Percentiles rank a stretch among this genome's conserved stretches.
Evolutionary conservation across 805 yeast species (phyloP).

Genomic region (Ogataea neopini): DNA sequence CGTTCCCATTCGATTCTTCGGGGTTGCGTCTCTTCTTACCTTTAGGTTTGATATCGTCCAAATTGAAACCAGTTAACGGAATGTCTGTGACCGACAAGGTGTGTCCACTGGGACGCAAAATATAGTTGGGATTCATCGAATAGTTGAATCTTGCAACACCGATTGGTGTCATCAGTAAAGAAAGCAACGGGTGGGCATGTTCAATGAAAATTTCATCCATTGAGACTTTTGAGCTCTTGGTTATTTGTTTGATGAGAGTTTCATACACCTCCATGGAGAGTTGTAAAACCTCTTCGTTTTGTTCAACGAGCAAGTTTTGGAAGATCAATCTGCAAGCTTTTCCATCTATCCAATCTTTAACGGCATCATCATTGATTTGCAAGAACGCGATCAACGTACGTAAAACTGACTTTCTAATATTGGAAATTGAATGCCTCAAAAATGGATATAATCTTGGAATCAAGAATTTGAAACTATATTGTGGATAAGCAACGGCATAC

Average conservation of each 20-base stretch:
- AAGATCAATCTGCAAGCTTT: conserved; percentile 71
- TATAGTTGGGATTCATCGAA: conserved; percentile 72
- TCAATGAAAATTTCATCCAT: conserved; percentile 54
- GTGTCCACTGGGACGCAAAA: conserved; percentile 79
- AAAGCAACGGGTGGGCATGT: conserved; percentile 61
- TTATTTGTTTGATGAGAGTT: conserved; percentile 50
- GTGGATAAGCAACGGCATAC: conserved; percentile 51
- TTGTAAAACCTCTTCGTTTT: conserved; percentile 68
- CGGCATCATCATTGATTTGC: conserved; percentile 45
- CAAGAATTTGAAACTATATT: conserved; percentile 64
- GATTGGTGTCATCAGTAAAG: conserved; percentile 85
- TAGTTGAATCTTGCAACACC: conserved; percentile 90
- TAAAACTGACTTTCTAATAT: conserved; percentile 86
- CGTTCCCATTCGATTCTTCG: conserved; percentile 10
- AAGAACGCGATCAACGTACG: conserved; percentile 79
- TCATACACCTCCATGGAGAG: conserved; percentile 65
- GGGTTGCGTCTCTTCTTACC: conserved; percentile 50
- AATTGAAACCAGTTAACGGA: conserved; percentile 29
- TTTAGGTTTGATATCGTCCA: conserved; percentile 36
- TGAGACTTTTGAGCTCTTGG: conserved; percentile 34
- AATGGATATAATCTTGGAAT: conserved; percentile 95
- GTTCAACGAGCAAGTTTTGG: conserved; percentile 89
- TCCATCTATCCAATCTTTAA: conserved; percentile 73
- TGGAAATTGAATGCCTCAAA: conserved; percentile 87
- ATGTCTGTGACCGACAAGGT: conserved; percentile 34